Evolutionary conservation across 108 stramenopile genomes (phyloP), one percentile per base, ranked within the genome.

Genomic region (Skeletonema menzelii): DNA sequence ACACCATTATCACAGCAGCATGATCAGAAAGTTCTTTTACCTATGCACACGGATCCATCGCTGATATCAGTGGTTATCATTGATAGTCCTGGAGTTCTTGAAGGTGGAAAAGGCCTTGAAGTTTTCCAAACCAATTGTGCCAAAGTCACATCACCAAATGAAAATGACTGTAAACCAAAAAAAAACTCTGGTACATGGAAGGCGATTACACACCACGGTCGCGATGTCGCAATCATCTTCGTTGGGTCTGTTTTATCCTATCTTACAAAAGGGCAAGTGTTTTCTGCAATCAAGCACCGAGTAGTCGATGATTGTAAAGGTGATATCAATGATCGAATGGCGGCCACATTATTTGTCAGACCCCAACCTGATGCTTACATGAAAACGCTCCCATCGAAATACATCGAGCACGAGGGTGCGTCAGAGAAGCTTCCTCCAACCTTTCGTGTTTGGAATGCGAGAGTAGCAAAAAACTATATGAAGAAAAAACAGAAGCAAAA

Each of bases 21-120:
- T 70, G 67, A 65, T 15, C 28, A 8, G 62, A 47, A 59, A 40
- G 76, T 70, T 12, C 67, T 81, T 42, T 67, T 93, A 24, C 93
- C 93, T 0, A 73, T 79, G 59, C 94, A 95, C 63, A 95, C 94
- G 1, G 94, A 95, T 84, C 94, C 94, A 49, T 92, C 91, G 22
- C 65, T 95, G 31, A 85, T 95, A 37, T 91, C 89, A 12, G 82
- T 95, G 5, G 84, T 95, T 7, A 68, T 95, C 24, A 82, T 88
- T 55, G 91, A 95, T 61, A 61, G 35, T 13, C 56, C 71, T 22
- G 86, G 80, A 22, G 56, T 65, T 14, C 68, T 72, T 30, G 22
- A 56, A 12, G 84, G 87, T 65, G 84, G 72, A 24, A 67, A 70
- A 83, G 92, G 92, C 5, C 65, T 90, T 42, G 68, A 91, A 38